These are phyloP conservation scores for Miamiensis avidus DNA, from an alignment of 169 alveolate genomes.

Conservation along the genomic window DNA sequence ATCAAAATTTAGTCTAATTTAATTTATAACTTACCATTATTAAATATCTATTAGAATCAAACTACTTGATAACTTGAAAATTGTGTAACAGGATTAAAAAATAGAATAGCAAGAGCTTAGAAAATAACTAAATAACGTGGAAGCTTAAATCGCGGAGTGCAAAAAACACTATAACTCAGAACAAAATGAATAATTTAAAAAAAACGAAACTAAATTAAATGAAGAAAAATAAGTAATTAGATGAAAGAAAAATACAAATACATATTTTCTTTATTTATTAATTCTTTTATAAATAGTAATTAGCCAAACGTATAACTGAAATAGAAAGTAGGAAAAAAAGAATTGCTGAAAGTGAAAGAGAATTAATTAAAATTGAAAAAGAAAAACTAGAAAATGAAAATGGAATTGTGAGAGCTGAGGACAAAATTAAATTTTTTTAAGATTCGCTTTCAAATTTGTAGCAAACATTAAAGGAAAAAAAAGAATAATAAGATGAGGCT, in stretches of 20 bases:
- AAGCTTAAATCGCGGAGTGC: constrained; percentile 27
- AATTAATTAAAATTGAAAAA: constrained; percentile 32
- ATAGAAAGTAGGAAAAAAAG: constrained; percentile 45
- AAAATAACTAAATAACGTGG: neutral
- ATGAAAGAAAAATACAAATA: no score
- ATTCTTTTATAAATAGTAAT: neutral
- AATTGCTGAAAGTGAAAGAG: constrained; percentile 48
- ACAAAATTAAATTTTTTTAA: constrained; percentile 12
- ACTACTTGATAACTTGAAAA: no score
- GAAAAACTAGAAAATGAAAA: constrained; percentile 1
- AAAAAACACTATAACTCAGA: neutral
- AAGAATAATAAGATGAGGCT: constrained; percentile 34
- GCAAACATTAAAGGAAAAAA: constrained; percentile 34
- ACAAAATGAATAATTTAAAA: no score
- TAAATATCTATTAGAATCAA: no score
- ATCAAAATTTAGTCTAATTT: no score
- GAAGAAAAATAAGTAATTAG: neutral
- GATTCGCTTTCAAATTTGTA: constrained; percentile 4
- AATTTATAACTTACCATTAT: no score
- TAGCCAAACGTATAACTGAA: constrained; percentile 11
- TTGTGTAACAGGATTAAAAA: neutral
- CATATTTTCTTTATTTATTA: no score
- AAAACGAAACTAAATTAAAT: neutral
- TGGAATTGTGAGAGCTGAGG: constrained; percentile 45
- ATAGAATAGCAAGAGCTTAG: neutral